These are phyloP conservation scores for Leptographium radiaticola DNA, from an alignment of 2,329 filamentous ascomycete genomes.

Conservation along the genomic window DNA sequence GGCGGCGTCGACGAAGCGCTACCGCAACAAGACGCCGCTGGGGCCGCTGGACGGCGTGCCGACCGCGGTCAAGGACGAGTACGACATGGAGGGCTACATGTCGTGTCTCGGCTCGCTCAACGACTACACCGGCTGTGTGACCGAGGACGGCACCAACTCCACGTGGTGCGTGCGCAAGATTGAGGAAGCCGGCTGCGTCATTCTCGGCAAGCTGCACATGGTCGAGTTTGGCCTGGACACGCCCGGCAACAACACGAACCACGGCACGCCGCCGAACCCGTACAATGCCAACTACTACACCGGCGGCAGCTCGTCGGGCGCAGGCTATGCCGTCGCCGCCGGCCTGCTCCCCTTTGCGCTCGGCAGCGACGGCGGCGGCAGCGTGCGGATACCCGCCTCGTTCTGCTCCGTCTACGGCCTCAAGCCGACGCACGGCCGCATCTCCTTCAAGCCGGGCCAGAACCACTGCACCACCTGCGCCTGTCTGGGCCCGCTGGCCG, in stretches of 20 bases:
- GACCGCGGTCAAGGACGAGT: conserved; percentile 64
- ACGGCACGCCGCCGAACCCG: conserved; percentile 65
- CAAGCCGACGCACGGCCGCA: conserved; percentile 55
- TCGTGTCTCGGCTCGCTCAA: conserved; percentile 50
- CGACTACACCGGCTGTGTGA: conserved; percentile 39
- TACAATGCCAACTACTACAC: conserved; percentile 62
- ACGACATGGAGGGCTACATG: conserved; percentile 61
- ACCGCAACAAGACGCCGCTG: conserved; percentile 41
- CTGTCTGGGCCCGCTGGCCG: conserved; percentile 55
- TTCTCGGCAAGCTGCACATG: conserved; percentile 64
- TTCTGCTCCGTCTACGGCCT: conserved; percentile 65
- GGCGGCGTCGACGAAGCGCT: conserved; percentile 29
- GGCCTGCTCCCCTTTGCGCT: conserved; percentile 61
- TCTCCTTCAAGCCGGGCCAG: conserved; percentile 47
- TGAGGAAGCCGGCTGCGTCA: conserved; percentile 55
- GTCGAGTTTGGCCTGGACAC: conserved; percentile 66
- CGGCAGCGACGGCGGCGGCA: conserved; percentile 62
- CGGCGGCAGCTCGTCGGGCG: conserved; percentile 64
- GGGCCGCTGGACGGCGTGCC: conserved; percentile 61
- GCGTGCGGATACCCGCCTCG: conserved; percentile 57
- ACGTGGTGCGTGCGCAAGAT: conserved; percentile 60
- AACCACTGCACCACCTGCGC: conserved; percentile 48
- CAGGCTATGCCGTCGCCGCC: conserved; percentile 54
- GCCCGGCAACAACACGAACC: conserved; percentile 60
- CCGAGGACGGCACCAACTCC: conserved; percentile 29